These are phyloP conservation scores for Eucalyptus albens DNA, from an alignment of 345 rosid genomes.

Conservation along the genomic window DNA sequence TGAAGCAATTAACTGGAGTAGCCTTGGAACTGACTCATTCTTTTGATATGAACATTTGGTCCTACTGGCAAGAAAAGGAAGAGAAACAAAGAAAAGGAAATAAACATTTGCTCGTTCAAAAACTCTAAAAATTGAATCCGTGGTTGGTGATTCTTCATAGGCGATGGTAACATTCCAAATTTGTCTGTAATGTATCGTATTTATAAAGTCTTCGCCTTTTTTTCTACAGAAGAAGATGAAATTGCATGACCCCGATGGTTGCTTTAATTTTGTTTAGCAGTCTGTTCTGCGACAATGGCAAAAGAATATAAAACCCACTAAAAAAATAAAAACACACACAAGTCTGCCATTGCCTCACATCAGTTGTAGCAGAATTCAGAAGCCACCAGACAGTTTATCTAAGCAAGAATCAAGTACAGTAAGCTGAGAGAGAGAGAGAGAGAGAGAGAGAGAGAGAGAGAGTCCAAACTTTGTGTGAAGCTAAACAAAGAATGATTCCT, in stretches of 20 bases:
- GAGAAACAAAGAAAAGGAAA: background rate
- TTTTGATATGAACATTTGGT: background rate
- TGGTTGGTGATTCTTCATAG: background rate
- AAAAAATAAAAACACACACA: background rate
- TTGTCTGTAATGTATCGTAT: background rate
- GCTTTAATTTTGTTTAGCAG: background rate
- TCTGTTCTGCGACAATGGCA: background rate
- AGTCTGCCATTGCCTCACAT: background rate
- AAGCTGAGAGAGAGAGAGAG: background rate
- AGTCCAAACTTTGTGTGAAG: background rate
- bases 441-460: background rate
- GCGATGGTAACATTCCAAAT: background rate
- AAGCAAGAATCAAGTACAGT: background rate
- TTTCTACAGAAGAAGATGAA: background rate
- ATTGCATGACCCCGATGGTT: background rate
- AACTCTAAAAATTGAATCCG: background rate
- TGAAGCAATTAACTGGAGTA: background rate
- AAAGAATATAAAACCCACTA: background rate
- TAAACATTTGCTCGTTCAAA: background rate
- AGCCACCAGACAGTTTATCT: background rate
- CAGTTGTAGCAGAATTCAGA: background rate
- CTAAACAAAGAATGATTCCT: background rate
- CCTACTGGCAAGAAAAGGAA: background rate
- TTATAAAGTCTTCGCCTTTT: background rate
- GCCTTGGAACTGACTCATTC: background rate